Percentiles rank a stretch among this genome's conserved stretches.
These are phyloP conservation scores for Rhexocercosporidium sp. DNA, from an alignment of 2,329 filamentous ascomycete genomes.

Conservation along the genomic window DNA sequence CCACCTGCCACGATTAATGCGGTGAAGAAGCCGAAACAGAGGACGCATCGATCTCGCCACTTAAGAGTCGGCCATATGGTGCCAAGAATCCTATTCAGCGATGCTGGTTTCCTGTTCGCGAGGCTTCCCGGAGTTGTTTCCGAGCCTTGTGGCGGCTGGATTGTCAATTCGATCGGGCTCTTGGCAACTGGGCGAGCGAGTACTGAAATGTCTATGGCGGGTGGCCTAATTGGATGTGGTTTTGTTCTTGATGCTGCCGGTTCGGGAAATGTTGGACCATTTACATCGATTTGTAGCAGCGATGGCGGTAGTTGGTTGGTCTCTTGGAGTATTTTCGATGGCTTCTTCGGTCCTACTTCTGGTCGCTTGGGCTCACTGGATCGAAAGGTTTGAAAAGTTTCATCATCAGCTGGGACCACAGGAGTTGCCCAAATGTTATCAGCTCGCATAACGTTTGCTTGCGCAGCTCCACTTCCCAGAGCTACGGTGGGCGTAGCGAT, in stretches of 20 bases:
- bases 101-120: conserved; percentile 25
- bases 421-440: conserved; percentile 31
- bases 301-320: background rate
- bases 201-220: background rate
- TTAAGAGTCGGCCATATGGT: conserved; percentile 74
- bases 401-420: conserved; percentile 3
- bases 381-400: conserved; percentile 6
- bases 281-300: background rate
- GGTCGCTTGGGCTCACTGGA: background rate
- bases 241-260: background rate
- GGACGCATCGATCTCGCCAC: conserved; percentile 53
- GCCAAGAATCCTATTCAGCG: conserved; percentile 61
- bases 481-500: conserved; percentile 19
- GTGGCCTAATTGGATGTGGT: background rate
- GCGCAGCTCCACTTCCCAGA: conserved; percentile 26
- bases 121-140: background rate
- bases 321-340: background rate
- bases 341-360: background rate
- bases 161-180: background rate
- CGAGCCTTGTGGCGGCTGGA: background rate
- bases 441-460: conserved; percentile 29
- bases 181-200: background rate
- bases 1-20: conserved; percentile 35
- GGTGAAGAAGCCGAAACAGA: conserved; percentile 63
- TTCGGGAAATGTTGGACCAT: background rate